Percentiles rank a stretch among this genome's conserved stretches.
Evolutionary conservation across 1,139 yeast genomes (phyloP).

Genomic region (Saccharomyces pastorianus): DNA sequence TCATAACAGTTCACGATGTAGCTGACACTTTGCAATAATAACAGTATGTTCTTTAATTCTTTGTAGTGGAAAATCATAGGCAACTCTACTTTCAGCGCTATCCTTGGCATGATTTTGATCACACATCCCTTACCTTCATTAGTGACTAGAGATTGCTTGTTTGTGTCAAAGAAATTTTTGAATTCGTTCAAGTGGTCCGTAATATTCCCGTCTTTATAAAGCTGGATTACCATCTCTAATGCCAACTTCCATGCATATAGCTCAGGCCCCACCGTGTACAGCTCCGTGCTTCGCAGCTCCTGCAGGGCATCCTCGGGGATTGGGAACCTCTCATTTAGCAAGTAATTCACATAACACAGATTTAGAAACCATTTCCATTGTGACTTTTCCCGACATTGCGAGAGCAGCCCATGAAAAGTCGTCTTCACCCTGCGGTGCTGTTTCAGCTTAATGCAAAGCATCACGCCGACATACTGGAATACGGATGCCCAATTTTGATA

Average conservation of each 20-base stretch:
- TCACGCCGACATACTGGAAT: constrained; percentile 14
- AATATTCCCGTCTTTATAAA: constrained; percentile 25
- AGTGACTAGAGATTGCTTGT: constrained; percentile 14
- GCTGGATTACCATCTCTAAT: constrained; percentile 16
- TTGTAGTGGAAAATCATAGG: constrained; percentile 20
- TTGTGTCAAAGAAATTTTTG: constrained; percentile 19
- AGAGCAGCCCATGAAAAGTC: constrained; percentile 6
- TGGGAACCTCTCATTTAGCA: constrained; percentile 13
- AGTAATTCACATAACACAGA: constrained; percentile 6
- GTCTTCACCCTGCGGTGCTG: constrained; percentile 9
- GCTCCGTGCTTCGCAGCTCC: constrained; percentile 6
- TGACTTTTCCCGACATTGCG: neutral
- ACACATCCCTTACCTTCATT: constrained; percentile 3
- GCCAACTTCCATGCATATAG: constrained; percentile 23
- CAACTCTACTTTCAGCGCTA: constrained; percentile 11
- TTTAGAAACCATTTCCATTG: constrained; percentile 7
- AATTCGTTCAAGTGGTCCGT: constrained; percentile 22
- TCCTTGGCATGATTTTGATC: neutral
- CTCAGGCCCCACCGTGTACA: constrained; percentile 8
- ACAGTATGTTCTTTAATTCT: constrained; percentile 24
- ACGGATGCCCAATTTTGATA: constrained; percentile 14
- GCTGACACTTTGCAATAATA: constrained; percentile 29
- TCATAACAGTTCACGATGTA: constrained; percentile 29
- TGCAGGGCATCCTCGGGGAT: constrained; percentile 9
- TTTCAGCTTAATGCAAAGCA: constrained; percentile 9